phyloP scores from a whole-genome alignment of 768 basidiomycete genomes.

The Macrolepiota fuliginosa region DNA sequence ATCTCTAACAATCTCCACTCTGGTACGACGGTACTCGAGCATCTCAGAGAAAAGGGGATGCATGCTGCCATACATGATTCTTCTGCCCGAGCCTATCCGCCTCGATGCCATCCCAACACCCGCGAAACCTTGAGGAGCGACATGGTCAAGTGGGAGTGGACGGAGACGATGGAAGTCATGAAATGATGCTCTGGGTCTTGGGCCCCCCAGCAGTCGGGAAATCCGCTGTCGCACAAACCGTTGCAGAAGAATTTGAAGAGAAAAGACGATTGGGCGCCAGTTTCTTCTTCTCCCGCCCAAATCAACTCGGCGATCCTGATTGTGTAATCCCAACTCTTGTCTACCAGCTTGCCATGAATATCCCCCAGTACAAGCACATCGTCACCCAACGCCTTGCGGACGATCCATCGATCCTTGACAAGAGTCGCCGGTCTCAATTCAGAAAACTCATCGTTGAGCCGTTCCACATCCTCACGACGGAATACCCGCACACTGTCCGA shows the following conservation, averaged over 20 bases:
- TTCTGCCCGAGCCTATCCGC: not conserved
- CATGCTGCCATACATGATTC: not conserved
- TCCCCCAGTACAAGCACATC: not conserved
- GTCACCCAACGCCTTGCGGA: not conserved
- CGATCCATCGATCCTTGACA: not conserved
- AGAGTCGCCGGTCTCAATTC: not conserved
- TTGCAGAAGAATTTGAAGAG: not conserved
- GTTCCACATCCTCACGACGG: not conserved
- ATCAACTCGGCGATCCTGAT: not conserved
- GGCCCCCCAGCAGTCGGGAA: not conserved
- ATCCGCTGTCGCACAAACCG: not conserved
- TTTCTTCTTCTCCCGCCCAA: not conserved
- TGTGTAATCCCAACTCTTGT: not conserved
- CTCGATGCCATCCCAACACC: not conserved
- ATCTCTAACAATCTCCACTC: no score
- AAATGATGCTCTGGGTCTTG: not conserved
- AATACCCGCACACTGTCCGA: not conserved
- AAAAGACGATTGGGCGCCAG: not conserved
- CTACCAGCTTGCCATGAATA: not conserved
- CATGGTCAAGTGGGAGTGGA: not conserved
- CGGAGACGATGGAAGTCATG: not conserved
- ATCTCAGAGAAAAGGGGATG: no score
- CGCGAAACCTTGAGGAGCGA: not conserved
- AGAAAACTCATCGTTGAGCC: not conserved
- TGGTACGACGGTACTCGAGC: no score